Evolutionary conservation across 345 rosid genomes (phyloP), one percentile per base, ranked within the genome.

Genomic region (Syzygium aromaticum): DNA sequence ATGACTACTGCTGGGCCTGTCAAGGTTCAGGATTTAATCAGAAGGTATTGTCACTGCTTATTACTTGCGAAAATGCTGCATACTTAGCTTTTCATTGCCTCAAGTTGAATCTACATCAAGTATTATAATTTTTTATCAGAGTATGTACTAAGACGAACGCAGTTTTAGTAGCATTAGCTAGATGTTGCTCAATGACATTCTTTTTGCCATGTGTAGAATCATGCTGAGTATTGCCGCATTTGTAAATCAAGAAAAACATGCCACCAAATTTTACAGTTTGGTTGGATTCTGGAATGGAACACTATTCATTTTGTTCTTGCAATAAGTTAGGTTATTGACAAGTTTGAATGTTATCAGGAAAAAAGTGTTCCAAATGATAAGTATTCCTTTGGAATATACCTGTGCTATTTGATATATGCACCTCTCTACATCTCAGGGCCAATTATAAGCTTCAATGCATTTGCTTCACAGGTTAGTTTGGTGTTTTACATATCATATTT

Each of bases 351-450:
- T 78, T 51, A 51, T 22, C 94, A 97, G 99, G 99, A 94, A 91
- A 95, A 88, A 88, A 94, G 94, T 88, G 80, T 88, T 51, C 88
- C 73, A 33, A 92, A 85, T 85, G 92, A 88, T 52, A 88, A 87
- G 83, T 95, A 90, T 87, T 88, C 94, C 84, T 91, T 94, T 84
- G 87, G 86, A 87, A 87, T 91, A 80, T 97, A 97, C 93, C 94
- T 97, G 38, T 92, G 94, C 87, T 96, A 96, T 93, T 90, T 97
- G 98, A 90, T 95, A 54, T 96, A 95, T 92, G 97, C 98, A 56
- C 99, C 99, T 4, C 93, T 97, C 80, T 97, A 96, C 90, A 90
- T 97, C 91, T 96, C 98, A 38, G 99, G 99, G 28, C 99, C 98
- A 88, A 94, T 96, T 87, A 91, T 94, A 86, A 95, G 96, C 93